These are phyloP conservation scores for Metschnikowia gruessii DNA, from an alignment of 805 yeast genomes.

Conservation along the genomic window DNA sequence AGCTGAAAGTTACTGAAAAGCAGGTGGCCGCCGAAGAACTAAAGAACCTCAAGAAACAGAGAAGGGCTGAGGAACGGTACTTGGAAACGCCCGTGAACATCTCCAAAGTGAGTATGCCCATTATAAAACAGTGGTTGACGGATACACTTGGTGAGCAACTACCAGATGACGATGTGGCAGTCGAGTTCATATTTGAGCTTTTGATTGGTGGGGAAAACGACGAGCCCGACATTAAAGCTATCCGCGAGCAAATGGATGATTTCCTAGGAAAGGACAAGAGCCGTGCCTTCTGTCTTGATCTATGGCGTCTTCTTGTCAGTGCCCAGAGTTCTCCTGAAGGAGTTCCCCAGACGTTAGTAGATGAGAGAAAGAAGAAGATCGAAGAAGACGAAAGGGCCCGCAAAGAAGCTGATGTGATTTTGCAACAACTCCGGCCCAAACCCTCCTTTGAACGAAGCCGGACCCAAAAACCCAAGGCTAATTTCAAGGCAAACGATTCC, in stretches of 20 bases:
- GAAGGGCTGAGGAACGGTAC: slow-evolving; percentile 3
- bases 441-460: not conserved
- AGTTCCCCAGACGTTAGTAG: slow-evolving; percentile 37
- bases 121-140: slow-evolving; percentile 43
- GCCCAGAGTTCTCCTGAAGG: slow-evolving; percentile 48
- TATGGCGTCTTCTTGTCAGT: slow-evolving; percentile 45
- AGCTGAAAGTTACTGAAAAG: not conserved
- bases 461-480: not conserved
- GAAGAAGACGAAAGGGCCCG: slow-evolving; percentile 13
- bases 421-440: slow-evolving; percentile 9
- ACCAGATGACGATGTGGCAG: slow-evolving; percentile 52
- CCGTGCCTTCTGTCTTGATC: slow-evolving; percentile 34
- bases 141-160: slow-evolving; percentile 32
- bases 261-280: slow-evolving; percentile 44
- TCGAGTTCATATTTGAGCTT: slow-evolving; percentile 45
- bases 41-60: slow-evolving; percentile 2
- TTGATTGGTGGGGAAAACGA: slow-evolving; percentile 29
- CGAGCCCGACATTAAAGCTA: slow-evolving; percentile 37
- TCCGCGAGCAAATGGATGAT: slow-evolving; percentile 44
- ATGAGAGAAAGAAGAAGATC: slow-evolving; percentile 17
- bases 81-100: slow-evolving; percentile 36
- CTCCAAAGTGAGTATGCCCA: slow-evolving; percentile 35
- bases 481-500: not conserved
- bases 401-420: slow-evolving; percentile 7
- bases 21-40: not conserved